Conservation (phyloP, 208 protist species). For the Balamuthia mandrillaris region DNA sequence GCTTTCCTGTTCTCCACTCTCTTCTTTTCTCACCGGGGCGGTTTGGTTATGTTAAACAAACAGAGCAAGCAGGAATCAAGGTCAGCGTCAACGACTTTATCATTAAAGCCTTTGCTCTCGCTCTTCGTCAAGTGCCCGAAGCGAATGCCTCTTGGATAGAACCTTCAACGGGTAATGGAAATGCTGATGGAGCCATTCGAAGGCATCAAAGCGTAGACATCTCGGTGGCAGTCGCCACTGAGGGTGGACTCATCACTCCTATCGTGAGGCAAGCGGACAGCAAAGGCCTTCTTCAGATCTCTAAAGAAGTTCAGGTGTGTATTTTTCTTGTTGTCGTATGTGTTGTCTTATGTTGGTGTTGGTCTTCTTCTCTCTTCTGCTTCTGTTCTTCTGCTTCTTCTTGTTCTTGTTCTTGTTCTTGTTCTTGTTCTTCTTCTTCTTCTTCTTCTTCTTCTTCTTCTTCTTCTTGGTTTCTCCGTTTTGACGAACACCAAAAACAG, state of each 20-base stretch:
- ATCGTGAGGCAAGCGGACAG: constrained; percentile 86
- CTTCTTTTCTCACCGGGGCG: not conserved
- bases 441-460: too few relatives aligned
- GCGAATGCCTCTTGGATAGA: constrained; percentile 89
- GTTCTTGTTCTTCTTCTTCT: too few relatives aligned
- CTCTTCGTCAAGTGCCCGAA: constrained; percentile 78
- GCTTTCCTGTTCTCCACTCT: not conserved
- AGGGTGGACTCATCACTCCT: constrained; percentile 90
- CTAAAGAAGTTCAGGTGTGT: constrained; percentile 81
- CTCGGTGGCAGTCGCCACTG: constrained; percentile 90
- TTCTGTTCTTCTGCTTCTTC: not conserved
- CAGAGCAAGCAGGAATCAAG: constrained; percentile 78
- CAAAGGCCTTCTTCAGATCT: constrained; percentile 86
- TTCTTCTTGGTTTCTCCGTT: too few relatives aligned
- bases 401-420: not conserved
- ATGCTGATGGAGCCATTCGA: not conserved
- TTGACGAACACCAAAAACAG: too few relatives aligned
- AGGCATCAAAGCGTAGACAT: constrained; percentile 85
- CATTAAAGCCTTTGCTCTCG: constrained; percentile 78
- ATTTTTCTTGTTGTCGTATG: too few relatives aligned
- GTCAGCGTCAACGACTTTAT: constrained; percentile 97
- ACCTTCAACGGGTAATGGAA: too few relatives aligned
- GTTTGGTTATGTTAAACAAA: constrained; percentile 70
- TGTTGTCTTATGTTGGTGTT: too few relatives aligned
- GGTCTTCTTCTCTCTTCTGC: constrained; percentile 77